Evolutionary conservation across 352 stramenopile genomes (phyloP).

Genomic region (Thalassiosira livingstoniorum): DNA sequence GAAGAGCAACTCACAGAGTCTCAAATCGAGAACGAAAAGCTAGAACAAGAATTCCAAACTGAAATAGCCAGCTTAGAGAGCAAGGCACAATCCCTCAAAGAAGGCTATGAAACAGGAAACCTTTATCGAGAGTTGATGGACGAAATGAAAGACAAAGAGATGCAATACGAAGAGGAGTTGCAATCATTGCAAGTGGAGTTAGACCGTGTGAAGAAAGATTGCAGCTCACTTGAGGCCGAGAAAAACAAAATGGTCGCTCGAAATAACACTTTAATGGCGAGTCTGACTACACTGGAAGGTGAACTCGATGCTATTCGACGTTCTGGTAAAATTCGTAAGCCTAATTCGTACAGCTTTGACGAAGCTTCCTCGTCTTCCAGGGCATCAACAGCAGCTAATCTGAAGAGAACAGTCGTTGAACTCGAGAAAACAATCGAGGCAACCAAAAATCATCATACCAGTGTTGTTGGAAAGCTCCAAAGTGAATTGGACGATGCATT

Average conservation of each 20-base stretch:
- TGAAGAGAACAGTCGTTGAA: slow-evolving; percentile 56
- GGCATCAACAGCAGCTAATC: slow-evolving; percentile 17
- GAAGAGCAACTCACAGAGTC: not conserved
- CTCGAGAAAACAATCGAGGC: slow-evolving; percentile 52
- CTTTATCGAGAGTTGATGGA: slow-evolving; percentile 47
- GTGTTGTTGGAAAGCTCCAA: slow-evolving; percentile 47
- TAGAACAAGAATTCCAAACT: not conserved
- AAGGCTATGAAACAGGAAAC: slow-evolving; percentile 30
- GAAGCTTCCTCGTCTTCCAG: slow-evolving; percentile 34
- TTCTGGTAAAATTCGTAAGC: not conserved
- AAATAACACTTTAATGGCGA: not conserved
- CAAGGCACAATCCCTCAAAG: slow-evolving; percentile 43
- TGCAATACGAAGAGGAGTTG: slow-evolving; percentile 37
- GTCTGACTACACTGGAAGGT: not conserved
- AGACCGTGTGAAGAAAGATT: slow-evolving; percentile 30
- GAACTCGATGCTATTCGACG: not conserved
- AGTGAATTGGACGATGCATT: slow-evolving; percentile 49
- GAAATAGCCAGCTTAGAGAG: not conserved
- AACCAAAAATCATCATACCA: slow-evolving; percentile 60
- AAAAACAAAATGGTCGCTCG: not conserved
- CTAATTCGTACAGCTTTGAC: slow-evolving; percentile 16
- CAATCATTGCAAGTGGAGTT: slow-evolving; percentile 28
- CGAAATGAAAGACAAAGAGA: slow-evolving; percentile 57
- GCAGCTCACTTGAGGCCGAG: slow-evolving; percentile 29
- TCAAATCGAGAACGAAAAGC: not conserved